Evolutionary conservation across 2,329 filamentous ascomycete species (phyloP), one percentile per base, ranked within the genome.

Genomic region (Colletotrichum costaricense): DNA sequence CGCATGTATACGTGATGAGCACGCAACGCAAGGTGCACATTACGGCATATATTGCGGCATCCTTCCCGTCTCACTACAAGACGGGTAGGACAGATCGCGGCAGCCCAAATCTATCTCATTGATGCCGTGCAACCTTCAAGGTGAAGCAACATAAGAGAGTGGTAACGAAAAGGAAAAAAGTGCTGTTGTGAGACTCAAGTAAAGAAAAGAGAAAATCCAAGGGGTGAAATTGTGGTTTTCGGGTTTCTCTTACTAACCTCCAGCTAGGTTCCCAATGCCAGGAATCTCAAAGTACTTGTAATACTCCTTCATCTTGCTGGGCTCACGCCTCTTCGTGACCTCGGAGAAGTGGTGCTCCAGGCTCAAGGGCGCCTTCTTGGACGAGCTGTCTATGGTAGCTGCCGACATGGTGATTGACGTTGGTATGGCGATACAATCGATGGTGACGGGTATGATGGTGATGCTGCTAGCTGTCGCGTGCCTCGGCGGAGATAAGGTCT

Each of bases 261-360:
- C 90, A 70, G 90, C 89, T 58, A 92, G 78, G 76, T 93, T 92
- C 38, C 85, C 86, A 73, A 92, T 89, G n/a, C 88, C 88, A 0
- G 90, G 90, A 64, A 91, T 90, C 76, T 80, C 75, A 78, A 97
- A 97, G 84, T 94, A 97, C 82, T 94, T 95, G 87, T 98, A 98
- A 82, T 95, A 94, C 49, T 88, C 80, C 86, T 98, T 98, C 81
- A 97, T 88, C 56, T 86, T 86, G 79, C 92, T 97, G 7, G 89
- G 85, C 7, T 85, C 77, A 9, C 94, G 89, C 59, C 89, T 88
- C 78, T 88, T 92, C 60, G 94, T 93, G 57, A 91, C 87, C 70
- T 90, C 86, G 1, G 94, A 95, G 77, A 92, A 93, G 80, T 95
- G 93, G 80, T 98, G 94, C 77, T 91, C 93, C 74, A 98, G 86